Conservation (phyloP, 139 green algal genomes). For the Mesotaenium endlicherianum region DNA sequence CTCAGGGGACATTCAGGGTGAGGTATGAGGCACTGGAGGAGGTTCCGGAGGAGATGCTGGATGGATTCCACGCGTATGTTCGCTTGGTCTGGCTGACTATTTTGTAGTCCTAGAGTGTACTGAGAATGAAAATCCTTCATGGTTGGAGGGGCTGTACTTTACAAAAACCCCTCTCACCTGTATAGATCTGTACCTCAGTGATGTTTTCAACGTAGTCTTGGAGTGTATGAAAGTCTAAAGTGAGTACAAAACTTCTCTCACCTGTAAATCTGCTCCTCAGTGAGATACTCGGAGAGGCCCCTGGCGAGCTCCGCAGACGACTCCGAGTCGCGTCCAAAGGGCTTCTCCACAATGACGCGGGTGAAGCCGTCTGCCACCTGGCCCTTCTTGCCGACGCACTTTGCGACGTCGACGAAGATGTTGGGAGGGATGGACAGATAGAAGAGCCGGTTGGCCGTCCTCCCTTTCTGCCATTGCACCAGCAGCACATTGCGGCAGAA, state of each 20-base stretch:
- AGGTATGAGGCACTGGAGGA: neutral
- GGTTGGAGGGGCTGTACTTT: no score
- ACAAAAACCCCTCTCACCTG: no score
- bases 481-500: no score
- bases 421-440: conserved; percentile 96
- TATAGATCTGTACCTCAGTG: no score
- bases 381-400: neutral
- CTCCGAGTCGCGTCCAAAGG: conserved; percentile 87
- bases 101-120: no score
- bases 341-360: conserved; percentile 99
- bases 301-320: conserved; percentile 72
- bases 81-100: no score
- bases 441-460: conserved; percentile 82
- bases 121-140: no score
- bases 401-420: conserved; percentile 53
- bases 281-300: conserved; percentile 76
- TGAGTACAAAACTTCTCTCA: no score
- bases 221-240: no score
- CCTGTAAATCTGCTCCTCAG: conserved; percentile 97
- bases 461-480: conserved; percentile 55
- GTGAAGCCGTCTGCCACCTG: conserved; percentile 80
- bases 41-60: neutral
- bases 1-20: no score
- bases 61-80: no score
- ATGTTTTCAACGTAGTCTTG: no score